A percentile compares a stretch with the other conserved stretches of the same genome.
Conservation (phyloP, 2,329 filamentous ascomycete genomes). For the Venturia nashicola region DNA sequence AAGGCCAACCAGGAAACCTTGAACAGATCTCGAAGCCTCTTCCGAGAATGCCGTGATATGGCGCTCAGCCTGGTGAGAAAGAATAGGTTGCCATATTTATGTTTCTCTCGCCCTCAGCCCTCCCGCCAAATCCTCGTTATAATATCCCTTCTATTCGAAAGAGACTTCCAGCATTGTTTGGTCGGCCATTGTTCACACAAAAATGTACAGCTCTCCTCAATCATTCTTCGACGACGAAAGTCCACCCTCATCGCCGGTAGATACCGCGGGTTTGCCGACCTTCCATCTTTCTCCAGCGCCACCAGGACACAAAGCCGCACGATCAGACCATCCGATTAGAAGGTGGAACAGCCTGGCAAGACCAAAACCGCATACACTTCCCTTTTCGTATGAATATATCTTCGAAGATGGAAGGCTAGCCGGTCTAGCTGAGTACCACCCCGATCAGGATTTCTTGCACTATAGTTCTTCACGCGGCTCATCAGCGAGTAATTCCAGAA, state of each 20-base stretch:
- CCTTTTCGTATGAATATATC: slow-evolving; percentile 5
- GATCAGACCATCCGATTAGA: background rate
- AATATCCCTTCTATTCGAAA: background rate
- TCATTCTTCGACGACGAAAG: background rate
- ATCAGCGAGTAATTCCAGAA: background rate
- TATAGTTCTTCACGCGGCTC: slow-evolving; percentile 1
- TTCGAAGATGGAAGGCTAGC: slow-evolving; percentile 3
- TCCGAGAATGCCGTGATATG: background rate
- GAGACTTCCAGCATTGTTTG: no score
- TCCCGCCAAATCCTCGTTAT: background rate
- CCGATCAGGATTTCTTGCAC: background rate
- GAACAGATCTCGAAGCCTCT: background rate
- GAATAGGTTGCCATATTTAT: background rate
- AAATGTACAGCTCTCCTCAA: background rate
- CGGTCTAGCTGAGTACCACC: slow-evolving; percentile 1
- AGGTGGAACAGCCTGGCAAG: background rate
- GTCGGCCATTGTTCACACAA: background rate
- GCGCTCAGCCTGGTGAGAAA: background rate
- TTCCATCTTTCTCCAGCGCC: background rate
- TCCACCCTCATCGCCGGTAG: background rate
- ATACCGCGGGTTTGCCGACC: background rate
- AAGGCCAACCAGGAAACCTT: background rate
- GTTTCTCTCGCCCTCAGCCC: background rate
- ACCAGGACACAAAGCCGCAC: background rate
- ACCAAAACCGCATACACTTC: background rate